These are phyloP conservation scores for Fusarium sp. DNA, from an alignment of 2,329 filamentous ascomycete species.

Conservation along the genomic window DNA sequence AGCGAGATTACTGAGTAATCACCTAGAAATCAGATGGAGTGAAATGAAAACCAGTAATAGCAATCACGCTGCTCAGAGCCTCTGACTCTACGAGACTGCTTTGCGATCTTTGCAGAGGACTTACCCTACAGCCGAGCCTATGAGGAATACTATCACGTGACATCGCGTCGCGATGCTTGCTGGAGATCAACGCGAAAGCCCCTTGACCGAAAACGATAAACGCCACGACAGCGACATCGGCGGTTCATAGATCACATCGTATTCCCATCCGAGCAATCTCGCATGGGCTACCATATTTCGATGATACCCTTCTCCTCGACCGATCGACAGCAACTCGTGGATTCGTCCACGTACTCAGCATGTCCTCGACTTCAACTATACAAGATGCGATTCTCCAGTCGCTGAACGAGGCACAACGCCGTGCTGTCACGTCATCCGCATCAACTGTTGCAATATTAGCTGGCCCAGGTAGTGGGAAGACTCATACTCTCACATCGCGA, in stretches of 20 bases:
- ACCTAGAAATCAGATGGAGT: not conserved
- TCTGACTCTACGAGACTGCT: too few species aligned
- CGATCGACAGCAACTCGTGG: conserved; percentile 31
- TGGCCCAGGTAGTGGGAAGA: conserved; percentile 83
- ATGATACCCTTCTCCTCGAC: conserved; percentile 19
- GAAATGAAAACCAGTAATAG: not conserved
- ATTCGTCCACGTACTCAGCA: conserved; percentile 40
- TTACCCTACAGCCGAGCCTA: not conserved
- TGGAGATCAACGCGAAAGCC: conserved; percentile 1
- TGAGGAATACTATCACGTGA: conserved; percentile 13
- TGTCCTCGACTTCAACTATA: conserved; percentile 40
- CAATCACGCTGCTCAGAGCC: too few species aligned
- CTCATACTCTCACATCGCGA: conserved; percentile 91
- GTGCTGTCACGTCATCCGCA: conserved; percentile 64
- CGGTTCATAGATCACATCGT: not conserved
- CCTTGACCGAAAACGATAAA: not conserved
- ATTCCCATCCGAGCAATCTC: not conserved
- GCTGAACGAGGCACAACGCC: conserved; percentile 66
- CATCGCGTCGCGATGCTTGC: conserved; percentile 17
- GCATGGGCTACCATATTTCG: conserved; percentile 2
- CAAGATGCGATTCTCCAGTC: conserved; percentile 56
- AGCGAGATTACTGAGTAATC: too few species aligned
- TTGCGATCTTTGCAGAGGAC: not conserved
- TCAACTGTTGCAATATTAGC: conserved; percentile 73
- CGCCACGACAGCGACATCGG: not conserved